Conservation (phyloP, 768 basidiomycete genomes). For the Cantharellus anzutake region DNA sequence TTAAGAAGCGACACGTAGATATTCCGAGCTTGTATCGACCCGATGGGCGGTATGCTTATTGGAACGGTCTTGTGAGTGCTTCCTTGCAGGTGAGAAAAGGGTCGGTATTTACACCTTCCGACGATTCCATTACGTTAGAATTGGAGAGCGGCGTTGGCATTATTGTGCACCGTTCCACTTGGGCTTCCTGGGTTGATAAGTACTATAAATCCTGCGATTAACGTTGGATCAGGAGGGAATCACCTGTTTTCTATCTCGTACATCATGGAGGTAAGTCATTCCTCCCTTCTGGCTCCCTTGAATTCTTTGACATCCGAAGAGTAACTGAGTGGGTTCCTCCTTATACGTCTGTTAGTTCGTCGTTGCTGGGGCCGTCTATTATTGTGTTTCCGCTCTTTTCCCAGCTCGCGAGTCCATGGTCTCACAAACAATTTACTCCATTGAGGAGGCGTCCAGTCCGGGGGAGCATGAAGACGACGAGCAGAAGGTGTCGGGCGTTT, state of each 20-base stretch:
- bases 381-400: slow-evolving; percentile 18
- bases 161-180: slow-evolving; percentile 48
- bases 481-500: background rate
- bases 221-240: slow-evolving; percentile 32
- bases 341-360: slow-evolving; percentile 15
- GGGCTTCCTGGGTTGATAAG: slow-evolving; percentile 60
- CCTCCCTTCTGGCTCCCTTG: background rate
- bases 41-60: slow-evolving; percentile 61
- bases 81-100: slow-evolving; percentile 1
- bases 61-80: slow-evolving; percentile 42
- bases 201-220: slow-evolving; percentile 46
- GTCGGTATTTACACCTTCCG: background rate
- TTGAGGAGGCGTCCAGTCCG: background rate
- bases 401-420: slow-evolving; percentile 23
- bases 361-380: slow-evolving; percentile 19
- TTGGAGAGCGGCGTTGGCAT: slow-evolving; percentile 56
- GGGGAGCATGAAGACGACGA: background rate
- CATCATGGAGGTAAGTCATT: slow-evolving; percentile 45
- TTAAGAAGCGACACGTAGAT: slow-evolving; percentile 52
- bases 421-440: slow-evolving; percentile 12
- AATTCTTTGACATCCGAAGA: background rate
- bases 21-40: slow-evolving; percentile 75
- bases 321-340: background rate
- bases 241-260: slow-evolving; percentile 54
- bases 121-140: slow-evolving; percentile 29